Conservation (phyloP, 768 basidiomycete genomes). For the Phaeolepiota aurea region DNA sequence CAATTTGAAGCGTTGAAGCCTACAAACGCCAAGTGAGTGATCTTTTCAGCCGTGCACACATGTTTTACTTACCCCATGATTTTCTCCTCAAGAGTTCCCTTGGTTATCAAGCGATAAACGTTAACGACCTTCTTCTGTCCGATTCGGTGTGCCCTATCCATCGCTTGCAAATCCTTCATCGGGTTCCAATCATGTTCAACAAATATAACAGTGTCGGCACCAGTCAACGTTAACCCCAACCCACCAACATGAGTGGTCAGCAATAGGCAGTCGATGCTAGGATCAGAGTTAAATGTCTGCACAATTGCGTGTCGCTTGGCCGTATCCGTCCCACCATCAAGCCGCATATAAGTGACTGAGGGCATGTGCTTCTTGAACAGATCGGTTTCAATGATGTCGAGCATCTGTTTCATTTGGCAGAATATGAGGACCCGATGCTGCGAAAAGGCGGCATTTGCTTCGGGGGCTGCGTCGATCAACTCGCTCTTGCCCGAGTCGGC, state of each 20-base stretch:
- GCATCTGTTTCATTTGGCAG: conserved; percentile 99
- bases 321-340: conserved; percentile 89
- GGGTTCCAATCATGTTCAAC: conserved; percentile 99
- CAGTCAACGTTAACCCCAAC: conserved; percentile 90
- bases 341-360: conserved; percentile 94
- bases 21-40: conserved; percentile 27
- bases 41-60: neutral
- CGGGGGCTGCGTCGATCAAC: conserved; percentile 48
- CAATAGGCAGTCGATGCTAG: conserved; percentile 92
- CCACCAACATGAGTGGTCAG: conserved; percentile 97
- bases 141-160: conserved; percentile 97
- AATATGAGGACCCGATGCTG: conserved; percentile 99
- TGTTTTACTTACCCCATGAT: conserved; percentile 84
- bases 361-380: conserved; percentile 92
- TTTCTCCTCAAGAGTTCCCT: conserved; percentile 96
- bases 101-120: conserved; percentile 94
- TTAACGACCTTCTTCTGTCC: conserved; percentile 99
- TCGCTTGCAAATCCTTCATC: conserved; percentile 98
- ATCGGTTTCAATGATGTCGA: conserved; percentile 93
- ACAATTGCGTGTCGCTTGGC: conserved; percentile 95
- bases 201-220: conserved; percentile 98
- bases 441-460: conserved; percentile 58
- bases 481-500: conserved; percentile 63
- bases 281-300: conserved; percentile 96
- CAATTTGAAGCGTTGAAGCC: conserved; percentile 96